Percentiles rank a stretch among this genome's conserved stretches.
Evolutionary conservation across 139 green algal genomes (phyloP).

Genomic region (Micromonas pusilla): DNA sequence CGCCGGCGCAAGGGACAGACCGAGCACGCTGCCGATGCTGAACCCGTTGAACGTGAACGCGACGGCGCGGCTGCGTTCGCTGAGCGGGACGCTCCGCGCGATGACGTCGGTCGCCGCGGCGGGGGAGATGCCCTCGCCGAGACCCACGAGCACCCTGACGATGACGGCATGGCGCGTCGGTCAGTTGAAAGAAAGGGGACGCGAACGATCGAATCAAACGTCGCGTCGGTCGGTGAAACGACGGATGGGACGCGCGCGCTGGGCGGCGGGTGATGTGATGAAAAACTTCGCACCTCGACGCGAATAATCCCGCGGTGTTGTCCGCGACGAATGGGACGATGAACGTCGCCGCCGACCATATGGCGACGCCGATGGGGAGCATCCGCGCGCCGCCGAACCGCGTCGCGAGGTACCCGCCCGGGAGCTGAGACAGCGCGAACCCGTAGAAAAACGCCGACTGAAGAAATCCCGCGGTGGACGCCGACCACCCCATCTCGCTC

Average conservation of each 20-base stretch:
- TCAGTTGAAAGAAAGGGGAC: too few species aligned
- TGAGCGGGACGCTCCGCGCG: slow-evolving; percentile 53
- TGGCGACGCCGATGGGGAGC: slow-evolving; percentile 23
- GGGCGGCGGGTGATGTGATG: too few species aligned
- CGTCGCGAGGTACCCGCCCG: slow-evolving; percentile 66
- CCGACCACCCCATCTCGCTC: slow-evolving; percentile 81
- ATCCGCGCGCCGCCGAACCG: slow-evolving; percentile 26
- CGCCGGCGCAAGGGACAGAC: slow-evolving; percentile 66
- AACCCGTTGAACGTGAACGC: slow-evolving; percentile 85
- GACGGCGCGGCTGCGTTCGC: slow-evolving; percentile 56
- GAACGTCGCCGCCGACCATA: slow-evolving; percentile 33
- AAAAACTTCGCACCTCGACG: too few species aligned
- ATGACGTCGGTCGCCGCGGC: slow-evolving; percentile 84
- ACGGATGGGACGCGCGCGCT: too few species aligned
- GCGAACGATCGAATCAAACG: too few species aligned
- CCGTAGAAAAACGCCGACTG: slow-evolving; percentile 98
- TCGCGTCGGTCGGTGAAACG: too few species aligned
- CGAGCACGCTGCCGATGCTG: slow-evolving; percentile 80
- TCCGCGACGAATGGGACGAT: not conserved
- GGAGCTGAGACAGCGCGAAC: slow-evolving; percentile 84
- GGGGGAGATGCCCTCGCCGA: slow-evolving; percentile 88
- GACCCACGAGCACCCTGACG: slow-evolving; percentile 66
- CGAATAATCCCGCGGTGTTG: not conserved
- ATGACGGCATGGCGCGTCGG: too few species aligned
- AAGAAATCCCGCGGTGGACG: slow-evolving; percentile 72